Evolutionary conservation across 164 flowering plant genomes (phyloP), one percentile per base, ranked within the genome.

Genomic region (Stephania japonica): DNA sequence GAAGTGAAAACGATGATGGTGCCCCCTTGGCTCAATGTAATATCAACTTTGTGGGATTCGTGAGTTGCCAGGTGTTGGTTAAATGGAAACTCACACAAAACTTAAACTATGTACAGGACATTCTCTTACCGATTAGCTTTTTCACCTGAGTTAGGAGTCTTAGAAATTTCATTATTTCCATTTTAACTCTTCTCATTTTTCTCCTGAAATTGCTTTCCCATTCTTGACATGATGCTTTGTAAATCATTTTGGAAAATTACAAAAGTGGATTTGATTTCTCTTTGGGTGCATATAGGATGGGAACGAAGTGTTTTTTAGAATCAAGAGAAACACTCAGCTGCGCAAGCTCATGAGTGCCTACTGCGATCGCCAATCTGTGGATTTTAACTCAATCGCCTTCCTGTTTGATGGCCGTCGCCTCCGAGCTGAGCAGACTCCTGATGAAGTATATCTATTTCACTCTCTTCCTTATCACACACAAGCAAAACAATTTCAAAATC

Each of bases 331-430:
- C 67, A 71, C 78, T 42, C 71, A 76, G 38, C 43, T 76, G 71
- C 64, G 62, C 44, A 76, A 76, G 25, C 71, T 76, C 43, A 71
- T 76, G 78, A 76, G 66, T 59, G 74, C 74, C 9, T 76, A 76
- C 67, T 76, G 78, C 59, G 78, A 76, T 19, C 53, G 78, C 1
- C 74, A 69, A 26, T 75, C 77, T 1, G 72, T 69, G 47, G 78
- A 75, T 2, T 21, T 71, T 26, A 76, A 71, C 71, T 66, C 78
- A 53, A 71, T 76, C 67, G 78, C 73, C 16, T 76, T 76, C 56
- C 12, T 76, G 42, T 76, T 76, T 67, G 74, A 76, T 71, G 78
- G 78, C 5, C 75, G 78, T 7, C 78, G 74, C n/a, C 74, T 76
- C 5, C 63, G 70, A 53, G 74, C 65, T 59, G 74, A 71, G 42